Percentiles rank a stretch among this genome's conserved stretches.
Evolutionary conservation across 495 filamentous ascomycete genomes (phyloP).

Genomic region (Terfezia boudieri): DNA sequence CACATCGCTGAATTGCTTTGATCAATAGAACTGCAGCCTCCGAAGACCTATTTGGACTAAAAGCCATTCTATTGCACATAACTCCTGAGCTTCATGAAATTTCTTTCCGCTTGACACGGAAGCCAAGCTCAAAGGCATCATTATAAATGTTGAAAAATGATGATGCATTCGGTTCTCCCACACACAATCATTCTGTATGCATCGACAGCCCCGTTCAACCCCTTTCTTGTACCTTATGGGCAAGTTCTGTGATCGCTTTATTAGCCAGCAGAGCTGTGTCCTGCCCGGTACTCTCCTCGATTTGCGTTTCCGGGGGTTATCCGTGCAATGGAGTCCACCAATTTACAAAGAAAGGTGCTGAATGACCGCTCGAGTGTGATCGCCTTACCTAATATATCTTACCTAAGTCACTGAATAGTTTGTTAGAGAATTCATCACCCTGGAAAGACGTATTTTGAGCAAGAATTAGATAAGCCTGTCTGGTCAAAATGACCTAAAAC

Average conservation of each 20-base stretch:
- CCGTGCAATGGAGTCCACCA: neutral
- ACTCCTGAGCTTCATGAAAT: too few relatives aligned
- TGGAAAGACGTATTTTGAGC: too few relatives aligned
- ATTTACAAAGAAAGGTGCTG: neutral
- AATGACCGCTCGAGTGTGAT: neutral
- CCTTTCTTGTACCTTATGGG: neutral
- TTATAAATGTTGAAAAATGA: too few relatives aligned
- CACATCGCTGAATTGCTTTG: too few relatives aligned
- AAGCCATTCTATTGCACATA: too few relatives aligned
- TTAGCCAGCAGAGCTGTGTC: neutral
- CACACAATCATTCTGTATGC: neutral
- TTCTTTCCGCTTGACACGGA: too few relatives aligned
- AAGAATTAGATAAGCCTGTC: too few relatives aligned
- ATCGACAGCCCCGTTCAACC: neutral
- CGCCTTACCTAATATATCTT: too few relatives aligned
- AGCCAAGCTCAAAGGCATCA: too few relatives aligned
- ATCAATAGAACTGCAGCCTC: too few relatives aligned
- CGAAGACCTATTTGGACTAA: too few relatives aligned
- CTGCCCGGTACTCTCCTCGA: neutral
- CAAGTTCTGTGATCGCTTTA: neutral
- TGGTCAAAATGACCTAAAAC: too few relatives aligned
- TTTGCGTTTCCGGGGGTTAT: neutral
- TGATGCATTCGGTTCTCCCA: neutral
- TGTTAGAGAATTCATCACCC: constrained; percentile 8
- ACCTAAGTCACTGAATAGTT: constrained; percentile 7